Evolutionary conservation across 2,329 filamentous ascomycete species (phyloP), one percentile per base, ranked within the genome.

Genomic region (Aspergillus alliaceus): DNA sequence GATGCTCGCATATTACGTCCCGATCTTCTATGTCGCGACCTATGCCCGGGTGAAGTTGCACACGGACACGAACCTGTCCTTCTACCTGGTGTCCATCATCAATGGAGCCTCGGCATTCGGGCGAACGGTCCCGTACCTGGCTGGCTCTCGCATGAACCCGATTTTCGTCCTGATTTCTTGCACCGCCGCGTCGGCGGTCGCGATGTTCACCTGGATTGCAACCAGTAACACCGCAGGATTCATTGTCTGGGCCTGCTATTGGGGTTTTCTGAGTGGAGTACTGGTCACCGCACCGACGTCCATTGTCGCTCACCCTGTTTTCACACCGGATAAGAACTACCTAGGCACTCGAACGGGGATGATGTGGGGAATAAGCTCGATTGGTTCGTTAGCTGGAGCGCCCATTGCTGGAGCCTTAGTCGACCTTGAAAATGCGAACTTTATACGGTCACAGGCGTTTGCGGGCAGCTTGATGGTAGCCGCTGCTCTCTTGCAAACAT

Each of bases 21-120:
- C 78, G 47, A 73, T 72, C 50, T 78, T 77, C 64, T 73, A 71
- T 39, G 69, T 79, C 51, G 74, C 79, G 52, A 69, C 68, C 1
- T 82, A 79, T 47, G 77, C 79, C 2, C 64, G 75, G 3, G 64
- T 67, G 5, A 70, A 74, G 2, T 74, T 79, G 37, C 79, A 87
- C 58, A 67, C 86, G 4, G 69, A 70, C 2, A 83, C 82, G 1
- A 65, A 66, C 22, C 62, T 80, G 5, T 75, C 74, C 1, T 68
- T 73, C 15, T 82, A 84, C 57, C 71, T 84, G 24, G 68, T 84
- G 4, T 71, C 82, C 2, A 79, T 84, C 47, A 74, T 83, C 50
- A 84, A 84, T 65, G 80, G 77, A 1, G 75, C 78, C 0, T 80
- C 80, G 0, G 71, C 82, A 7, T 72, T 80, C 7, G 82, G 82